Evolutionary conservation across 1,284 basidiomycete species (phyloP).

Genomic region (Malassezia globosa): DNA sequence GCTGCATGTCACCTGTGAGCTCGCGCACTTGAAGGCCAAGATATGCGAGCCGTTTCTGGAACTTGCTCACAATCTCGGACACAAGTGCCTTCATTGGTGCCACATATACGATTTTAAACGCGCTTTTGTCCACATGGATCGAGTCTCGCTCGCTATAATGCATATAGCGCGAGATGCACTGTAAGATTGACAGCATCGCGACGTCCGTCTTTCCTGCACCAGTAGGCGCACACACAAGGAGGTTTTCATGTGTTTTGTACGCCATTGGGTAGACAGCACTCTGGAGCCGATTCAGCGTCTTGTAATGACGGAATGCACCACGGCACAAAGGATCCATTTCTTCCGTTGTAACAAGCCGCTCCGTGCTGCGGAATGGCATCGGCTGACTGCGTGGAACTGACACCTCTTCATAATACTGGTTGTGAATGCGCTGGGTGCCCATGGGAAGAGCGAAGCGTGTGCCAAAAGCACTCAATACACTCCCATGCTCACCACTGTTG

Average conservation of each 20-base stretch:
- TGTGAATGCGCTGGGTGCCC: conserved; percentile 62
- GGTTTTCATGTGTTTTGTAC: conserved; percentile 86
- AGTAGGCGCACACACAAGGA: conserved; percentile 58
- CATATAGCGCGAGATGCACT: conserved; percentile 69
- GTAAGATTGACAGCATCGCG: conserved; percentile 83
- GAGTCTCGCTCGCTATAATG: not conserved
- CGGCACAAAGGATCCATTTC: conserved; percentile 68
- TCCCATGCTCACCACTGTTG: conserved; percentile 60
- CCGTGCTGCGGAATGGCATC: conserved; percentile 63
- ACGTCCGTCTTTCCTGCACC: conserved; percentile 88
- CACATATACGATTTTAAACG: conserved; percentile 95
- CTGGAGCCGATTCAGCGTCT: conserved; percentile 81
- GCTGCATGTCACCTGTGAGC: conserved; percentile 97
- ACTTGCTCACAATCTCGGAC: conserved; percentile 85
- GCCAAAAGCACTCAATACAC: conserved; percentile 62
- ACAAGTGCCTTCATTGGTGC: conserved; percentile 99
- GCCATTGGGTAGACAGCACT: conserved; percentile 88
- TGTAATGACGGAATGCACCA: conserved; percentile 84
- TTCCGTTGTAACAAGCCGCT: conserved; percentile 62
- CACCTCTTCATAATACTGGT: conserved; percentile 60
- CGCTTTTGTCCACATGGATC: conserved; percentile 31
- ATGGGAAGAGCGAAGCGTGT: conserved; percentile 68
- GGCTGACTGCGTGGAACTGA: conserved; percentile 72
- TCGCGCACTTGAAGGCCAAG: conserved; percentile 77
- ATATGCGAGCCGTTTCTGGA: conserved; percentile 81